phyloP scores from a whole-genome alignment of 495 filamentous ascomycete species.

The Xylaria venustula region DNA sequence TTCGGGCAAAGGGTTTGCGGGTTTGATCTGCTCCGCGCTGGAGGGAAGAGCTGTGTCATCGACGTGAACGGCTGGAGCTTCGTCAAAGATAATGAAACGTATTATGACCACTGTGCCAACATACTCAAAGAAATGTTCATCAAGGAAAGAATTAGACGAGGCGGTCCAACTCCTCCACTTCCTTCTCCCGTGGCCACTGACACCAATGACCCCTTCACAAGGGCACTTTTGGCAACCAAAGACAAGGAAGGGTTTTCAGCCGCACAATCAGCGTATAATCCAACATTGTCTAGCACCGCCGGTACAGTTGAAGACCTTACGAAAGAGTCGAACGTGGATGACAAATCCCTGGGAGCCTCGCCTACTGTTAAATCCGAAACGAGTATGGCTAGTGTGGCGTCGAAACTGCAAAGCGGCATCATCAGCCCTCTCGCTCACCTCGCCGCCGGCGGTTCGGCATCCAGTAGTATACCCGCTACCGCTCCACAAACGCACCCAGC shows the following conservation, averaged over 20 bases:
- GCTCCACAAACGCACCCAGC: slow-evolving; percentile 42
- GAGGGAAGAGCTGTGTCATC: slow-evolving; percentile 91
- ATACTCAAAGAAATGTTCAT: slow-evolving; percentile 87
- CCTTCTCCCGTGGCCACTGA: slow-evolving; percentile 46
- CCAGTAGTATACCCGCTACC: slow-evolving; percentile 39
- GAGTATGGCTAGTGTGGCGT: slow-evolving; percentile 22
- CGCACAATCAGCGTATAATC: slow-evolving; percentile 26
- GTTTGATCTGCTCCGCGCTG: slow-evolving; percentile 88
- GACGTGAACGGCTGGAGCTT: slow-evolving; percentile 99
- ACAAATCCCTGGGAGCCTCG: slow-evolving; percentile 21
- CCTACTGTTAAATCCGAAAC: slow-evolving; percentile 35
- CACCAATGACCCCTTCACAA: slow-evolving; percentile 38
- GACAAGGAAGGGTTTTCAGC: slow-evolving; percentile 35
- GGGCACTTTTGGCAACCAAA: slow-evolving; percentile 27
- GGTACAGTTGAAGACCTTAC: slow-evolving; percentile 34
- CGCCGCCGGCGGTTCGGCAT: slow-evolving; percentile 28
- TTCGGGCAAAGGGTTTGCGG: slow-evolving; percentile 97
- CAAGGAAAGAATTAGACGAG: slow-evolving; percentile 60
- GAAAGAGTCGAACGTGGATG: slow-evolving; percentile 30
- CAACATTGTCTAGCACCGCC: slow-evolving; percentile 30
- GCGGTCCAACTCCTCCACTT: slow-evolving; percentile 41
- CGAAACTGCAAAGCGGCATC: slow-evolving; percentile 36
- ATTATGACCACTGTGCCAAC: slow-evolving; percentile 86
- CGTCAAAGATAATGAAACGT: slow-evolving; percentile 98
- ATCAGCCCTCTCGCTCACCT: slow-evolving; percentile 34